Evolutionary conservation across 352 stramenopile species (phyloP).

Genomic region (Aphanomyces astaci): DNA sequence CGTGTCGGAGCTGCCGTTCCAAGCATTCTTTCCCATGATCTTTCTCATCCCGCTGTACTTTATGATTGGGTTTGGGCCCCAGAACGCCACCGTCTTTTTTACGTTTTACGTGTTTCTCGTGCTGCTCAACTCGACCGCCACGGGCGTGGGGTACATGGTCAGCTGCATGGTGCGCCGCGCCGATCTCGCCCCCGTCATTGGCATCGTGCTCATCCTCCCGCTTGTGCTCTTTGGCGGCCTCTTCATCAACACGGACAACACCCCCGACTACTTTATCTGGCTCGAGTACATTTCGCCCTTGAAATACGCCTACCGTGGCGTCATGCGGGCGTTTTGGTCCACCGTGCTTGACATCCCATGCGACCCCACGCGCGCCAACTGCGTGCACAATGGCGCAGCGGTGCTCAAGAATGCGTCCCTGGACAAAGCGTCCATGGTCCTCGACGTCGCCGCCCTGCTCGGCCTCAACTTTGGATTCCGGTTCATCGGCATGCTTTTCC

Average conservation of each 20-base stretch:
- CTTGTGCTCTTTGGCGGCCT: conserved; percentile 42
- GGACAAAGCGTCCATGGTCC: conserved; percentile 21
- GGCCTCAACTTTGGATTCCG: conserved; percentile 33
- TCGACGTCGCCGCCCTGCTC: conserved; percentile 28
- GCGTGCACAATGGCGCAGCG: conserved; percentile 26
- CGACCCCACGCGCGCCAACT: conserved; percentile 14
- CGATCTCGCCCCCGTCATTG: conserved; percentile 29
- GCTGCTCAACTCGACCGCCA: conserved; percentile 31
- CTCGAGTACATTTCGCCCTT: conserved; percentile 50
- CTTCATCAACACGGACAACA: conserved; percentile 39
- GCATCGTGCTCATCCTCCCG: conserved; percentile 31
- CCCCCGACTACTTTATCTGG: conserved; percentile 47
- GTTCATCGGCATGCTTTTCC: conserved; percentile 29
- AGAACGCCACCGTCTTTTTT: conserved; percentile 38
- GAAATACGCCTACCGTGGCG: conserved; percentile 29
- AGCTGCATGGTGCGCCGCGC: conserved; percentile 33
- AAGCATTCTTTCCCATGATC: conserved; percentile 35
- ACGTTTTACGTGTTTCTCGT: conserved; percentile 46
- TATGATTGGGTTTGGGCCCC: conserved; percentile 33
- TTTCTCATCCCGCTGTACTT: conserved; percentile 39
- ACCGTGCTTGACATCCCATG: conserved; percentile 28
- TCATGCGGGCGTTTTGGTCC: conserved; percentile 36
- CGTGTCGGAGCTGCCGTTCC: conserved; percentile 31
- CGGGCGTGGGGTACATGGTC: conserved; percentile 30
- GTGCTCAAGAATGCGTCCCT: conserved; percentile 31